A percentile compares a stretch with the other conserved stretches of the same genome.
Evolutionary conservation across 192 early-diverging fungal species (phyloP).

Genomic region (Neocallimastix lanati): DNA sequence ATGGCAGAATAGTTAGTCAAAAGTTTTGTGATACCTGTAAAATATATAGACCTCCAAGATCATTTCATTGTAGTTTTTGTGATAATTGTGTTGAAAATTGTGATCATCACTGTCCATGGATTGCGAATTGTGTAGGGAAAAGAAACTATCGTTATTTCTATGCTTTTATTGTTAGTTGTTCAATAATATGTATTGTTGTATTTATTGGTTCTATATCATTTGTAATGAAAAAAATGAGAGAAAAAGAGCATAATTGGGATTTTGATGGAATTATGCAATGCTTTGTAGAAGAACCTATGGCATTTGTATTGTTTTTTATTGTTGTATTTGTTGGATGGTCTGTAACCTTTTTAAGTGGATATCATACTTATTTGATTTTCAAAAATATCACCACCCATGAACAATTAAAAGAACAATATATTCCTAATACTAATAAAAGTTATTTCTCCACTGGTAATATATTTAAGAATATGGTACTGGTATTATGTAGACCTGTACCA

Average conservation of each 20-base stretch:
- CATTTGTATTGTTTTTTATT: neutral
- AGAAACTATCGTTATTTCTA: constrained; percentile 22
- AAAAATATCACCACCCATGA: neutral
- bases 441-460: neutral
- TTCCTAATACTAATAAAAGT: neutral
- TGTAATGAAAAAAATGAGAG: neutral
- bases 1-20: neutral
- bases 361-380: neutral
- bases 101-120: constrained; percentile 80
- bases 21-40: constrained; percentile 17
- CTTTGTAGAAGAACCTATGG: neutral
- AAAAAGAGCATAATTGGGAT: neutral
- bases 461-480: neutral
- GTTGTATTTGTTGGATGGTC: neutral
- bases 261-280: neutral
- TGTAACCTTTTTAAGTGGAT: neutral
- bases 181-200: neutral
- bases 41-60: constrained; percentile 49
- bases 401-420: neutral
- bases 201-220: neutral
- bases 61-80: constrained; percentile 63
- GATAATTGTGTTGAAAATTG: constrained; percentile 6
- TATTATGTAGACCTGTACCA: neutral
- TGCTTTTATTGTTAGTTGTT: neutral
- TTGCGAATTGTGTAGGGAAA: constrained; percentile 76